Evolutionary conservation across 768 basidiomycete species (phyloP).

Genomic region (Roridomyces roridus): DNA sequence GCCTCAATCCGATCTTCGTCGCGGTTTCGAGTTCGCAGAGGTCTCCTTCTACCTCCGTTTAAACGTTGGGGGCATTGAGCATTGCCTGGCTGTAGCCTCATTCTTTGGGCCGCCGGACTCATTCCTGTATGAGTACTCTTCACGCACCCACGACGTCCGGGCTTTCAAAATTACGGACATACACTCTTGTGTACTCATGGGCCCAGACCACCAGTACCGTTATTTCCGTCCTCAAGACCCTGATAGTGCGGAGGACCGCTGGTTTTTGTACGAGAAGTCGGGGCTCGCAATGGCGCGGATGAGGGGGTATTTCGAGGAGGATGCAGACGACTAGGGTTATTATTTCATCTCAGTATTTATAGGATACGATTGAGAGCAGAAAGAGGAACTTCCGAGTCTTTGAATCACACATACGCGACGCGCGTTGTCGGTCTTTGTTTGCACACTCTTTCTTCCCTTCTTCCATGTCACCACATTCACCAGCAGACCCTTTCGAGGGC

Average conservation of each 20-base stretch:
- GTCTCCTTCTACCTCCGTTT: not conserved
- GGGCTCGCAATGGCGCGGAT: not conserved
- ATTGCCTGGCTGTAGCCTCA: not conserved
- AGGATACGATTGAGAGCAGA: too few species aligned
- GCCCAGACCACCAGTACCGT: constrained; percentile 3
- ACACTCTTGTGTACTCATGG: constrained; percentile 3
- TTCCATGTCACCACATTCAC: too few species aligned
- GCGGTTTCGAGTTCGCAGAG: not conserved
- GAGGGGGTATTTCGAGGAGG: too few species aligned
- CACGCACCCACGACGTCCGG: not conserved
- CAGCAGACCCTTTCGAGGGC: too few species aligned
- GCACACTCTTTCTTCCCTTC: too few species aligned
- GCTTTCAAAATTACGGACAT: not conserved
- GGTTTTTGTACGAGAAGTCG: constrained; percentile 1
- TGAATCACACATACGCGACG: too few species aligned
- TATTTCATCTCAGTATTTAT: too few species aligned
- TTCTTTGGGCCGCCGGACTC: constrained; percentile 5
- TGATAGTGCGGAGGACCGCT: not conserved
- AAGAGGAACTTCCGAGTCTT: too few species aligned
- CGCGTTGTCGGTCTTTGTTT: too few species aligned
- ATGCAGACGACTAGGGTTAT: too few species aligned
- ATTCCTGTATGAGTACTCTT: not conserved
- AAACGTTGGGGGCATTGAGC: not conserved
- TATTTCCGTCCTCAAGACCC: not conserved
- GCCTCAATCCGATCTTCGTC: not conserved